These are phyloP conservation scores for Parathielavia appendiculata DNA, from an alignment of 495 filamentous ascomycete species.

Conservation along the genomic window DNA sequence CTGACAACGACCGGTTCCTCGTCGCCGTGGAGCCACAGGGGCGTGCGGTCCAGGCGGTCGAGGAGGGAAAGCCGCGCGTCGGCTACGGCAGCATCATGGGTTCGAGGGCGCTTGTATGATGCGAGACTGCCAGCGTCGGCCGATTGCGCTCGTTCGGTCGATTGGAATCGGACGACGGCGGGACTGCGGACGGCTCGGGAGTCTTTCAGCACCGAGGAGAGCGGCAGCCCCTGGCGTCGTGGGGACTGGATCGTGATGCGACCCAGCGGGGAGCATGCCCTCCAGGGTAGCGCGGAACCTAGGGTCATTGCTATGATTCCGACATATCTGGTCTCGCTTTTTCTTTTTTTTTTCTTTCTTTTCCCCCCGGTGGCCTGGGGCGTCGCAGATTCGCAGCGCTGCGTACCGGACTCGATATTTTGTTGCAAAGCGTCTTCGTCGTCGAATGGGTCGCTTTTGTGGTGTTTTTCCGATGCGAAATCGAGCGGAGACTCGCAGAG, in stretches of 20 bases:
- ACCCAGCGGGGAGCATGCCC: constrained; percentile 5
- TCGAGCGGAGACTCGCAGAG: too few relatives aligned
- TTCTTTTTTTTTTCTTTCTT: too few relatives aligned
- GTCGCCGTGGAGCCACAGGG: constrained; percentile 19
- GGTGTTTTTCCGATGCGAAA: too few relatives aligned
- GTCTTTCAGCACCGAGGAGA: not conserved
- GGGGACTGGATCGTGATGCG: not conserved
- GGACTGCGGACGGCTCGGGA: not conserved
- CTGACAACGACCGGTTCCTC: constrained; percentile 25
- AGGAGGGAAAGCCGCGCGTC: constrained; percentile 5
- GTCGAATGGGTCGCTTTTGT: too few relatives aligned
- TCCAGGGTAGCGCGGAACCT: constrained; percentile 8
- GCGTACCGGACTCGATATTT: not conserved
- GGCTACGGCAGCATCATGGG: not conserved
- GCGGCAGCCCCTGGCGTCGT: too few relatives aligned
- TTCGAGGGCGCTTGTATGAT: not conserved
- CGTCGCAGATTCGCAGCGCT: not conserved
- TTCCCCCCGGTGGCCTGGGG: not conserved
- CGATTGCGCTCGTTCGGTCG: not conserved
- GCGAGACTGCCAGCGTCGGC: not conserved
- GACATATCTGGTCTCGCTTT: constrained; percentile 9
- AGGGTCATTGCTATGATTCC: constrained; percentile 12
- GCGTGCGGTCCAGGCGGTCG: constrained; percentile 22
- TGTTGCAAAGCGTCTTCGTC: too few relatives aligned
- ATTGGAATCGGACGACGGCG: not conserved